Percentiles rank a stretch among this genome's conserved stretches.
Evolutionary conservation across 1,284 basidiomycete genomes (phyloP).

Genomic region (Cryptococcus neoformans): DNA sequence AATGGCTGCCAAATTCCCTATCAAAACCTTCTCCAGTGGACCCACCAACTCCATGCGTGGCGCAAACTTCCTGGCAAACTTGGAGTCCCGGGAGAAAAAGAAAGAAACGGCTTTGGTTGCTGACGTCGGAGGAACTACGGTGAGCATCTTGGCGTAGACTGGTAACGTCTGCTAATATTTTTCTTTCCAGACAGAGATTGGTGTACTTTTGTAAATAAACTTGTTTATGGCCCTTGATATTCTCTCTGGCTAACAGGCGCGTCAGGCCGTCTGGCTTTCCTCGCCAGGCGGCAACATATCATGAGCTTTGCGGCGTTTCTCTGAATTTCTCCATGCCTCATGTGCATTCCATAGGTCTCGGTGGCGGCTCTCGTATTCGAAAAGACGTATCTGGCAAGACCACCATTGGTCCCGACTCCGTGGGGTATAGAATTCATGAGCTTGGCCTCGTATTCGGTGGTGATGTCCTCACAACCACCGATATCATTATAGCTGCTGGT

Average conservation of each 20-base stretch:
- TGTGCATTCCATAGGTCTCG: constrained; percentile 36
- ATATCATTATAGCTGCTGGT: constrained; percentile 53
- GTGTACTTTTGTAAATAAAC: not conserved
- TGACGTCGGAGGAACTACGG: constrained; percentile 60
- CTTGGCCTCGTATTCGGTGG: constrained; percentile 57
- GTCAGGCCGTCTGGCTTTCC: constrained; percentile 7
- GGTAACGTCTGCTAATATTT: not conserved
- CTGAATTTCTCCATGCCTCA: constrained; percentile 41
- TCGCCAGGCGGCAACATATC: constrained; percentile 29
- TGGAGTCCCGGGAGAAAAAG: constrained; percentile 34
- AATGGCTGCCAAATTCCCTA: constrained; percentile 57
- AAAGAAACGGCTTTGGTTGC: constrained; percentile 56
- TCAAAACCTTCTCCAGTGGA: constrained; percentile 60
- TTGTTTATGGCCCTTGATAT: too few relatives aligned
- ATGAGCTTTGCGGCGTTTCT: constrained; percentile 32
- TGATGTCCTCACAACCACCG: constrained; percentile 56
- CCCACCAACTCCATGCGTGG: constrained; percentile 63
- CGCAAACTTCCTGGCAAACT: constrained; percentile 56
- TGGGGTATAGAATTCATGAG: constrained; percentile 56
- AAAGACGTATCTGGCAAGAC: constrained; percentile 35
- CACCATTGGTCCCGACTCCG: constrained; percentile 59
- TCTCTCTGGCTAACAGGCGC: too few relatives aligned
- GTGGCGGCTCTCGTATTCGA: constrained; percentile 33
- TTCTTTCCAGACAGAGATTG: constrained; percentile 10
- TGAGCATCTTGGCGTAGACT: not conserved